Conservation (phyloP, 768 basidiomycete genomes). For the Phaeolepiota aurea region DNA sequence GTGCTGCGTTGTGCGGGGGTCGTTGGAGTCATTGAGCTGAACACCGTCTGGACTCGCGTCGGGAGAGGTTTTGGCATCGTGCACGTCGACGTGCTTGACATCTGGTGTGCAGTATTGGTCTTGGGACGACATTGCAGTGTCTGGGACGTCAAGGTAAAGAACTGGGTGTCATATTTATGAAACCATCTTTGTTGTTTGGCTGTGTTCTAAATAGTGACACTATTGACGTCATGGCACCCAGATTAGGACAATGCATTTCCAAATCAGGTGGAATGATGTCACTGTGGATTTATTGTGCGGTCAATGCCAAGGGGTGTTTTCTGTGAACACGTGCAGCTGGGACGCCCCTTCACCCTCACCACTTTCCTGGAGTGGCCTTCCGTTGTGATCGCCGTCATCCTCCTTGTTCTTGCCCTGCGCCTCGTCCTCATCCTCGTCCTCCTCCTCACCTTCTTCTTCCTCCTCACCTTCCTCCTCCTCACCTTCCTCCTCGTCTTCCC, state of each 20-base stretch:
- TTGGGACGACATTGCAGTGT: constrained; percentile 10
- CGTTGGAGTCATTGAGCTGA: neutral
- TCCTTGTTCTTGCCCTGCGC: constrained; percentile 10
- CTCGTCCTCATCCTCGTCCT: constrained; percentile 2
- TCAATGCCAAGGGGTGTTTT: no score
- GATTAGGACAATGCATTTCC: no score
- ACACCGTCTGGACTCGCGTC: neutral
- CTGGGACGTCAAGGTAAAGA: constrained; percentile 6
- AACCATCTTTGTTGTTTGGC: constrained; percentile 13
- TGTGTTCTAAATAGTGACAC: no score
- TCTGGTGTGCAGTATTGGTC: constrained; percentile 6
- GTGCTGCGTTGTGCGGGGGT: neutral
- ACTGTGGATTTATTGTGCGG: no score
- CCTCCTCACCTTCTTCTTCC: constrained; percentile 9
- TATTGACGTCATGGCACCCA: no score
- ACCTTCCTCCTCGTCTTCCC: constrained; percentile 14
- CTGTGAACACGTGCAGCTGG: no score
- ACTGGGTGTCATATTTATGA: constrained; percentile 2
- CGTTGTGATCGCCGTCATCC: constrained; percentile 5
- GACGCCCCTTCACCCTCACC: no score
- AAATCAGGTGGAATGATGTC: no score
- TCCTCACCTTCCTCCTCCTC: constrained; percentile 12
- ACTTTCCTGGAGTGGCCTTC: no score
- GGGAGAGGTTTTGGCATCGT: neutral
- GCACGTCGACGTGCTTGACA: neutral